Conservation (phyloP, 169 alveolate genomes). For the Plasmodium ovale region DNA sequence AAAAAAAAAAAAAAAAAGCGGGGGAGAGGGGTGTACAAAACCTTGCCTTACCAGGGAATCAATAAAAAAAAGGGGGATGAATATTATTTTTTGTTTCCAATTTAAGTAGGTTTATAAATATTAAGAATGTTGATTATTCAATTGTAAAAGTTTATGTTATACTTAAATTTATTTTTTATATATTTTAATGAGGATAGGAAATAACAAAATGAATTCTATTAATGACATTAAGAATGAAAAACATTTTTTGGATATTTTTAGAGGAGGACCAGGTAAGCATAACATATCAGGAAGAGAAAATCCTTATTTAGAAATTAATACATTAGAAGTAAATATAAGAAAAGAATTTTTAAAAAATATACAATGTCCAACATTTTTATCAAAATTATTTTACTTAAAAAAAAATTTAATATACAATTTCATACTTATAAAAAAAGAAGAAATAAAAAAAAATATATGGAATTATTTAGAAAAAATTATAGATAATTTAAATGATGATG, state of each 20-base stretch:
- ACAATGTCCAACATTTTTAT: conserved; percentile 24
- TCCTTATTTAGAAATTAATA: conserved; percentile 34
- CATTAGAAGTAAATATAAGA: conserved; percentile 28
- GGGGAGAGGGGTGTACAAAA: no score
- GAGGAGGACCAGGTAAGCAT: conserved; percentile 70
- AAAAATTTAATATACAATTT: conserved; percentile 29
- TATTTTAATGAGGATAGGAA: neutral
- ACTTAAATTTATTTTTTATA: neutral
- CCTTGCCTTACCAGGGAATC: no score
- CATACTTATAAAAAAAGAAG: conserved; percentile 30
- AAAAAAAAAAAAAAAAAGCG: no score
- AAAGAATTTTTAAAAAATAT: conserved; percentile 42
- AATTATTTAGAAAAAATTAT: neutral
- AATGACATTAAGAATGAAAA: neutral
- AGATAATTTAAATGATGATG: conserved; percentile 32
- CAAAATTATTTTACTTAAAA: conserved; percentile 26
- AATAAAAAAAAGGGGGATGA: no score
- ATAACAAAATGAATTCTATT: neutral
- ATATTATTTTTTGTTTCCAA: no score
- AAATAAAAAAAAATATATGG: conserved; percentile 39
- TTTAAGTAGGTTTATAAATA: no score
- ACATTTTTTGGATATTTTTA: conserved; percentile 20
- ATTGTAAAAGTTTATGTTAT: no score
- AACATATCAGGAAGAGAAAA: conserved; percentile 25
- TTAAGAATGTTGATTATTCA: no score